These are phyloP conservation scores for Nemania sp. DNA, from an alignment of 2,329 filamentous ascomycete genomes.

Conservation along the genomic window DNA sequence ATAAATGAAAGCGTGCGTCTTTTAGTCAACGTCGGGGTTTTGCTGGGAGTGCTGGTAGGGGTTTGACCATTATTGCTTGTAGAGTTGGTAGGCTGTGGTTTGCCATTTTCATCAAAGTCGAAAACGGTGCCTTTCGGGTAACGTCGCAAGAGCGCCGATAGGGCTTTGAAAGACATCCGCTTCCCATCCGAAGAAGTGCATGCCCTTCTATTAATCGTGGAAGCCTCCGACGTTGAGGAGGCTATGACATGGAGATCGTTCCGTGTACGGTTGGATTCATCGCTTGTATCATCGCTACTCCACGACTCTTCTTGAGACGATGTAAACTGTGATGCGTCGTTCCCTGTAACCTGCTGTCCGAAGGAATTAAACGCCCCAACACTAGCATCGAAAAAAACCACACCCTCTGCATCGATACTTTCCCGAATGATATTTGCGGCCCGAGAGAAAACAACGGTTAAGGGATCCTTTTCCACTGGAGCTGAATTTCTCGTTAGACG, in stretches of 20 bases:
- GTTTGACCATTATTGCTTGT: constrained; percentile 34
- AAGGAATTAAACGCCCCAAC: constrained; percentile 36
- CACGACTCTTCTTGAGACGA: constrained; percentile 31
- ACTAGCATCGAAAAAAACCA: constrained; percentile 52
- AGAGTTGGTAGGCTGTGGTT: constrained; percentile 50
- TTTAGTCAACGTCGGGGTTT: constrained; percentile 20
- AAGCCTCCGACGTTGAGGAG: constrained; percentile 52
- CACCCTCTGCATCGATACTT: constrained; percentile 58
- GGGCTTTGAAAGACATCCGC: constrained; percentile 54
- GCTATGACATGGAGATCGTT: constrained; percentile 53
- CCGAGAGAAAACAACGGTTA: constrained; percentile 52
- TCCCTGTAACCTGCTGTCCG: constrained; percentile 5
- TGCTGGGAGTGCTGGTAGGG: constrained; percentile 9
- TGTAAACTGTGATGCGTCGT: constrained; percentile 11
- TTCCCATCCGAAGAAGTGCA: constrained; percentile 30
- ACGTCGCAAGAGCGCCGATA: constrained; percentile 56
- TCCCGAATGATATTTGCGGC: constrained; percentile 59
- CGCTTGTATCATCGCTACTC: constrained; percentile 32
- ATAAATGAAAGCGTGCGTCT: constrained; percentile 30
- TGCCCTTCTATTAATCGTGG: constrained; percentile 51
- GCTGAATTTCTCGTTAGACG: constrained; percentile 2
- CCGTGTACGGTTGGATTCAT: constrained; percentile 15
- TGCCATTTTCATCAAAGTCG: constrained; percentile 56
- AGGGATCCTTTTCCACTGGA: constrained; percentile 27
- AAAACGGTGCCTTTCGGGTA: constrained; percentile 62